Conservation (phyloP, 805 yeast genomes). For the Torulaspora delbrueckii region DNA sequence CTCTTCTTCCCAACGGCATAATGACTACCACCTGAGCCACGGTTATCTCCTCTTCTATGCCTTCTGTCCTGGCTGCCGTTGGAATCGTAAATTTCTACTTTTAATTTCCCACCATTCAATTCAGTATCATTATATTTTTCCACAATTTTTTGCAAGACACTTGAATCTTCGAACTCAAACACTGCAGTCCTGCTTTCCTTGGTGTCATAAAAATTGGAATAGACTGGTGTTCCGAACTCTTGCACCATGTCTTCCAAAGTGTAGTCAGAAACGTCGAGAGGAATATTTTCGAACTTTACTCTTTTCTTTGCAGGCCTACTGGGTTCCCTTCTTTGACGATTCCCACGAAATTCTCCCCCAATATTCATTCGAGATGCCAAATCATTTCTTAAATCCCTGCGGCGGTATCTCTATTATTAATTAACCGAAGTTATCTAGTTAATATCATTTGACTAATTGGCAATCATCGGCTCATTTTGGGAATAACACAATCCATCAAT, state of each 20-base stretch:
- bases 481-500: not conserved
- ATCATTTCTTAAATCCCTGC: constrained; percentile 33
- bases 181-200: constrained; percentile 31
- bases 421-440: constrained; percentile 2
- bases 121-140: constrained; percentile 25
- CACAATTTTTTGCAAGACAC: constrained; percentile 22
- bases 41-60: constrained; percentile 5
- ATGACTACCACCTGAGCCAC: constrained; percentile 14
- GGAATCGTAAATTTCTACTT: constrained; percentile 23
- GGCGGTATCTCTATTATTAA: constrained; percentile 27
- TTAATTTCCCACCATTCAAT: constrained; percentile 17
- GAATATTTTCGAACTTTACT: constrained; percentile 24
- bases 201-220: constrained; percentile 25
- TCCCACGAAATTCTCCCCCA: not conserved
- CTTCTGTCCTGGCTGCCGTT: constrained; percentile 12
- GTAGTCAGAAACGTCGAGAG: constrained; percentile 31
- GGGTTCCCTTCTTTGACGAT: constrained; percentile 1
- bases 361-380: constrained; percentile 27
- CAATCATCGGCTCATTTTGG: not conserved
- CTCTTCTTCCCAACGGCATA: constrained; percentile 9
- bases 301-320: constrained; percentile 20
- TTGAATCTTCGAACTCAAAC: constrained; percentile 24
- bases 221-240: constrained; percentile 24
- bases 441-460: not conserved
- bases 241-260: constrained; percentile 32